phyloP scores from a whole-genome alignment of 2,329 filamentous ascomycete genomes.

The Alternaria consortialis region DNA sequence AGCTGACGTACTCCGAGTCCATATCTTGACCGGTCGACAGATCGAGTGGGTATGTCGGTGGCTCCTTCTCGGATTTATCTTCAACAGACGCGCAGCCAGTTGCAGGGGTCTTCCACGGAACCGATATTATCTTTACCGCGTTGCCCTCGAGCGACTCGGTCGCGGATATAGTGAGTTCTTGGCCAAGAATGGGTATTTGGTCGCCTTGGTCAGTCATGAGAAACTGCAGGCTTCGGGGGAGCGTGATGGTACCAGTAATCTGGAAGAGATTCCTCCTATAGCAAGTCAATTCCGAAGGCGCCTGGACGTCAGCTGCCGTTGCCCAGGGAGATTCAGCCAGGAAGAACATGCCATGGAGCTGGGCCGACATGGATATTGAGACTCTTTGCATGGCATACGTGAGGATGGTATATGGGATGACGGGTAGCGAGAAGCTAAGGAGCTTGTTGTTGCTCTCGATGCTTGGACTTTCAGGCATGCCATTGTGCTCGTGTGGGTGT shows the following conservation, averaged over 20 bases:
- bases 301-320: conserved; percentile 63
- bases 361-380: conserved; percentile 73
- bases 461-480: conserved; percentile 61
- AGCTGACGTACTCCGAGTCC: conserved; percentile 86
- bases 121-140: conserved; percentile 90
- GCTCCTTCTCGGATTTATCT: conserved; percentile 82
- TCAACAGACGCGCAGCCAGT: conserved; percentile 75
- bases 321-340: conserved; percentile 79
- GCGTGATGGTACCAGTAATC: conserved; percentile 87
- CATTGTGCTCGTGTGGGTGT: conserved; percentile 56
- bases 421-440: conserved; percentile 60
- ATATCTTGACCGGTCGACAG: conserved; percentile 71
- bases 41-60: conserved; percentile 79
- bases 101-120: conserved; percentile 96
- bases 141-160: conserved; percentile 96
- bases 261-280: conserved; percentile 96
- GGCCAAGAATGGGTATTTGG: conserved; percentile 79
- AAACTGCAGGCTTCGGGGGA: conserved; percentile 79
- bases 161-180: conserved; percentile 89
- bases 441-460: conserved; percentile 71
- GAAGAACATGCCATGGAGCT: conserved; percentile 90
- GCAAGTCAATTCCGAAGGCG: conserved; percentile 83
- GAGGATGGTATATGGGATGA: conserved; percentile 66
- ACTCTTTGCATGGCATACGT: conserved; percentile 70
- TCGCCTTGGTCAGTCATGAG: conserved; percentile 86